Evolutionary conservation across 352 stramenopile genomes (phyloP), one percentile per base, ranked within the genome.

Genomic region (Globisporangium irregulare): DNA sequence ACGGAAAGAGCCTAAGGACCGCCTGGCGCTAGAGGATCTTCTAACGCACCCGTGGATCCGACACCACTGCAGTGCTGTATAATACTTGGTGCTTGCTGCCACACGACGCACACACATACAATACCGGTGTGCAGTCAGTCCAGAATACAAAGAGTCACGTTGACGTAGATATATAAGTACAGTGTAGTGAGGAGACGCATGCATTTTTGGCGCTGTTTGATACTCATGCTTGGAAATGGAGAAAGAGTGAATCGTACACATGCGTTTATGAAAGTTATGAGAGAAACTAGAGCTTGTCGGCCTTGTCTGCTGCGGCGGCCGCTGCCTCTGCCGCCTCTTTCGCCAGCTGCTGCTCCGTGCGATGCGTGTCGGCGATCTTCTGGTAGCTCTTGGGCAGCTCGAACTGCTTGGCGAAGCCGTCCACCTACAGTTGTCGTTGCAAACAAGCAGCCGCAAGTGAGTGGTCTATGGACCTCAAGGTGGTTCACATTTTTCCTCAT

Each of bases 1-100:
- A 54, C 90, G 93, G 48, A 99, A 99, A 72, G 96, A 99, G 59
- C 97, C 97, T 6, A 82, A 82, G n/a, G 82, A 97, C 24, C 91
- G 98, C 54, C 91, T 99, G 66, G 69, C 86, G 12, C 81, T 99
- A 1, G 80, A 89, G 41, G 88, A 98, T 50, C 80, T 99, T 56
- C 79, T 97, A 2, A 90, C 94, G 25, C 97, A 99, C 74, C 95
- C 97, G 20, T 99, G 97, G 96, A 95, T 99, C 54, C 68, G 93
- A 53, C 75, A 91, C 55, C 84, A 94, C 74, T 92, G 78, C 73
- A 34, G 72, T 38, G 51, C 27, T 59, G 56, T 55, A 63, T 48
- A 58, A 55, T 66, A 48, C 18, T 51, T 51, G 43, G 14, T 50
- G 41, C 15, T 50, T n/a, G 15, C n/a, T 20, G 12, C 14, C 15